These are phyloP conservation scores for Rhodamnia argentea DNA, from an alignment of 345 rosid species.

Conservation along the genomic window DNA sequence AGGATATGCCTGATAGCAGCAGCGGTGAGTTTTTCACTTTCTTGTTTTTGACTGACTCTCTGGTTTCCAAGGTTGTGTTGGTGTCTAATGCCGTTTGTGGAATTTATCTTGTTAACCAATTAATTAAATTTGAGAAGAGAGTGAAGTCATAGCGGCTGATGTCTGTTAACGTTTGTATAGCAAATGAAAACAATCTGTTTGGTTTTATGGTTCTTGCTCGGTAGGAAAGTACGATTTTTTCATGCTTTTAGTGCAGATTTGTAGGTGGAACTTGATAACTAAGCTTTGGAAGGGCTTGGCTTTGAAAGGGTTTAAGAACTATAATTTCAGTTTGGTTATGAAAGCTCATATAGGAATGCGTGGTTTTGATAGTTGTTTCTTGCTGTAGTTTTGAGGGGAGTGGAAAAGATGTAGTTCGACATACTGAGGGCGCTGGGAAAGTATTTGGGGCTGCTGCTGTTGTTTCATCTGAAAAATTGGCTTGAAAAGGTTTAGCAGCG, in stretches of 20 bases:
- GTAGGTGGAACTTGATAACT: not conserved
- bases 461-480: not conserved
- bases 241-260: not conserved
- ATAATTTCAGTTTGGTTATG: not conserved
- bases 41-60: not conserved
- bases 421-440: not conserved
- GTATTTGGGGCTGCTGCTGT: not conserved
- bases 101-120: not conserved
- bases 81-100: not conserved
- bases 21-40: slow-evolving; percentile 5
- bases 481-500: not conserved
- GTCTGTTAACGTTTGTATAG: not conserved
- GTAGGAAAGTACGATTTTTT: not conserved
- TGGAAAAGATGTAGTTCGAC: not conserved
- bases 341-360: not conserved
- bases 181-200: not conserved
- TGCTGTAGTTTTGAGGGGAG: not conserved
- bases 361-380: not conserved
- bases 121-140: not conserved
- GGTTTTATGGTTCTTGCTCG: not conserved
- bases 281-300: not conserved
- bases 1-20: slow-evolving; percentile 27
- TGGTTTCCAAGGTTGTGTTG: not conserved
- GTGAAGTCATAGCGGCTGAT: not conserved
- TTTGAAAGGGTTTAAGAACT: not conserved